Base-by-base conservation (phyloP, 2,329 filamentous ascomycete species). In the Colletotrichum truncatum region DNA sequence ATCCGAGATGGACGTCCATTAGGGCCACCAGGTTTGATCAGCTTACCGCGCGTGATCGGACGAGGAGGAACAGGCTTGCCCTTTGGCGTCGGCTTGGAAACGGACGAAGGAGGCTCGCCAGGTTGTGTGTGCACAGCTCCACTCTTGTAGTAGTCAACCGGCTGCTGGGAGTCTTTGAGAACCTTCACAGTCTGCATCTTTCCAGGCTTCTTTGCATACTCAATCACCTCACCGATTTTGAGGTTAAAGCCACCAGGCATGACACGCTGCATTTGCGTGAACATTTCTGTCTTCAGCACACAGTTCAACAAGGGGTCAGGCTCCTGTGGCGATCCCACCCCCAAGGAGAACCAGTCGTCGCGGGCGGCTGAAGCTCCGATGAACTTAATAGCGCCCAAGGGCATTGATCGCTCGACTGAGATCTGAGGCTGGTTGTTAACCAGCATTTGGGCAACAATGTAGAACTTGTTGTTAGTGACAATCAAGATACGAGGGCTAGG, bases 171-270 rank as follows among this genome's bases (percentile, higher is more conserved):
- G 75, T 99, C 96, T 80, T 97, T 97, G 66, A 97, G 75, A 8
- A 93, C 93, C 82, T 98, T 98, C 74, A 99, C 92, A 6, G 89
- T 80, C 57, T 95, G 92, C 77, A 93, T 87, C 82, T 99, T 99
- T 59, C 93, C 93, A 1, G 96, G 96, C 80, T 99, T 99, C 86
- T 98, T 99, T 75, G 95, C 94, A 78, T 97, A 99, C 76, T 97
- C 93, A 71, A 99, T 94, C 64, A 85, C 86, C 26, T 96, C 91
- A n/a, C 83, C 88, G 67, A 98, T 91, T 78, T 92, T 93, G 49
- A 99, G 80, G 74, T 90, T 93, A 74, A 97, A 87, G 9, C 92
- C 90, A 8, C 92, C 93, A 3, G 92, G 90, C 78, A 97, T 92
- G 55, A 89, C 89, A 53, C 88, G 89, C 74, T 91, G 89, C 81